Evolutionary conservation across 192 early-diverging fungal species (phyloP).

Genomic region (Coemansia aciculifera): DNA sequence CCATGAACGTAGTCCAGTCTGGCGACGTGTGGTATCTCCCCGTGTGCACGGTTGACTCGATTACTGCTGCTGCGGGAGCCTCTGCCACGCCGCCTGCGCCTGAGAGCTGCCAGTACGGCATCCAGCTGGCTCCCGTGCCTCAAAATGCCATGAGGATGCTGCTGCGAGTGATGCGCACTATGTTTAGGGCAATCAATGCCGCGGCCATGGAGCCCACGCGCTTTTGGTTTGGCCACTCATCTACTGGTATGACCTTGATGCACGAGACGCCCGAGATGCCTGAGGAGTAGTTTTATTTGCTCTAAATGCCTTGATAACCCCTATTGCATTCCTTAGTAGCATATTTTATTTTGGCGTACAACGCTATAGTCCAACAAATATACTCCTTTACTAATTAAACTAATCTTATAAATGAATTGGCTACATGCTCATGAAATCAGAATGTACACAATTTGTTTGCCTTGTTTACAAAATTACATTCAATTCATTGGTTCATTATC

Average conservation of each 20-base stretch:
- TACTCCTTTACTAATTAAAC: too few relatives aligned
- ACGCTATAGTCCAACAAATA: too few relatives aligned
- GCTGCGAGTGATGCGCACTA: constrained; percentile 7
- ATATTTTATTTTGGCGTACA: not conserved
- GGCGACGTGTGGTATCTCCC: constrained; percentile 24
- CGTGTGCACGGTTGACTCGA: constrained; percentile 15
- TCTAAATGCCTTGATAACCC: not conserved
- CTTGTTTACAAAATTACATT: too few relatives aligned
- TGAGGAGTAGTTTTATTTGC: not conserved
- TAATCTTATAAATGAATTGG: too few relatives aligned
- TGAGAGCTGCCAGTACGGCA: constrained; percentile 21
- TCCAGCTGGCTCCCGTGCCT: constrained; percentile 24
- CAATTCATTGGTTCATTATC: too few relatives aligned
- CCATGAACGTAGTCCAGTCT: constrained; percentile 11
- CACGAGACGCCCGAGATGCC: not conserved
- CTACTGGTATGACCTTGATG: not conserved
- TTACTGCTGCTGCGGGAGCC: not conserved
- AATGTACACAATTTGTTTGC: too few relatives aligned
- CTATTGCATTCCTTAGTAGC: not conserved
- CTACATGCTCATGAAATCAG: too few relatives aligned
- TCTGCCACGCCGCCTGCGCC: not conserved
- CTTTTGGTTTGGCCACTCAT: too few relatives aligned
- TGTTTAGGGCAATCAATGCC: not conserved
- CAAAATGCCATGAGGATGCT: constrained; percentile 9
- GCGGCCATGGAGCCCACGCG: constrained; percentile 1